Evolutionary conservation across 768 basidiomycete genomes (phyloP).

Genomic region (Chalciporus chontae): DNA sequence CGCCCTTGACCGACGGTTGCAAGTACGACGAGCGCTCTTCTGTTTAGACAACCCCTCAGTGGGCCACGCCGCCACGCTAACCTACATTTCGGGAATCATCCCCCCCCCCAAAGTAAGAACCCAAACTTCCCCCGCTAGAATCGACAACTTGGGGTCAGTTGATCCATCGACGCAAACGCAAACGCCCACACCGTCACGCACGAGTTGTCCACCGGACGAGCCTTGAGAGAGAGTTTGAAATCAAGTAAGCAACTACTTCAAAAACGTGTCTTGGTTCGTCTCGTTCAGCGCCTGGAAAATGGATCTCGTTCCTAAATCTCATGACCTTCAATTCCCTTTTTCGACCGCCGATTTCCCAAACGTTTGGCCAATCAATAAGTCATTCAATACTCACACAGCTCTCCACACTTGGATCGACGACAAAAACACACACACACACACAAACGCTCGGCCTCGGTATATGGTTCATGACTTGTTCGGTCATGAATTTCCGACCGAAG

Average conservation of each 20-base stretch:
- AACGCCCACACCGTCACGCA: not conserved
- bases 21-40: conserved; percentile 3
- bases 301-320: conserved; percentile 19
- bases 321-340: no score
- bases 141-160: conserved; percentile 9
- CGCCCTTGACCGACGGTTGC: not conserved
- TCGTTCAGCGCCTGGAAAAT: not conserved
- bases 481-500: not conserved
- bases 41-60: conserved; percentile 7
- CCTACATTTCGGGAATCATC: no score
- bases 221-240: not conserved
- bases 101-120: not conserved
- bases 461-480: not conserved
- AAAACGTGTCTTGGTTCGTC: not conserved
- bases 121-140: not conserved
- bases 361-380: no score
- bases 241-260: not conserved
- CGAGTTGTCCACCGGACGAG: not conserved
- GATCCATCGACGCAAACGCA: conserved; percentile 3
- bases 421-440: no score
- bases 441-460: not conserved
- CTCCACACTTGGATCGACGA: conserved; percentile 14
- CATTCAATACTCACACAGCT: not conserved
- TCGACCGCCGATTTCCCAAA: no score
- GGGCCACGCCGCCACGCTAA: no score